Conservation (phyloP, 2,329 filamentous ascomycete species). For the Colletotrichum euphorbiae region DNA sequence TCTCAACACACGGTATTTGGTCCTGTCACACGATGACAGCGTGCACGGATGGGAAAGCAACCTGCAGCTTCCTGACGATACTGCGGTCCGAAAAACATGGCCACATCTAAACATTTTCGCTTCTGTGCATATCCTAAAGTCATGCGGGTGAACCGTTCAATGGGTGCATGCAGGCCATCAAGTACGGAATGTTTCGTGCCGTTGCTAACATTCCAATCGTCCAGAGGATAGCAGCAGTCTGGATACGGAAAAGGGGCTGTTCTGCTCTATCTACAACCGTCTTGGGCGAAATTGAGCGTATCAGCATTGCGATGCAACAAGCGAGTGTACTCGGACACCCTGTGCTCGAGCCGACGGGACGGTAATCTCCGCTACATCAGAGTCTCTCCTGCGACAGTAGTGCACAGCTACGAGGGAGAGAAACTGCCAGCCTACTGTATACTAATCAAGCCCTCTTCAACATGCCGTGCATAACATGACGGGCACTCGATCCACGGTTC, state of each 20-base stretch:
- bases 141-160: background rate
- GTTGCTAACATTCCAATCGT: background rate
- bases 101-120: background rate
- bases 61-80: background rate
- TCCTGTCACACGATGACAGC: slow-evolving; percentile 20
- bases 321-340: background rate
- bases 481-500: slow-evolving; percentile 2
- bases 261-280: background rate
- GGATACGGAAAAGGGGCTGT: background rate
- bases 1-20: background rate
- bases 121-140: background rate
- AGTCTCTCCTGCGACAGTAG: slow-evolving; percentile 1
- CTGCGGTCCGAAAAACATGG: background rate
- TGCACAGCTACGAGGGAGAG: slow-evolving; percentile 9
- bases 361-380: background rate
- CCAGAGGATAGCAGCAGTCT: background rate
- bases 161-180: background rate
- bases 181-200: background rate
- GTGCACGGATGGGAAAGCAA: slow-evolving; percentile 12
- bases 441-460: background rate
- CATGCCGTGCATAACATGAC: background rate
- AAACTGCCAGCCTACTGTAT: background rate
- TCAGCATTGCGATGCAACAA: background rate
- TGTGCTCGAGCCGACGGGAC: slow-evolving; percentile 17
- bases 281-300: background rate